phyloP scores from a whole-genome alignment of 2,329 filamentous ascomycete species.

The Lasiodiplodia sp. region DNA sequence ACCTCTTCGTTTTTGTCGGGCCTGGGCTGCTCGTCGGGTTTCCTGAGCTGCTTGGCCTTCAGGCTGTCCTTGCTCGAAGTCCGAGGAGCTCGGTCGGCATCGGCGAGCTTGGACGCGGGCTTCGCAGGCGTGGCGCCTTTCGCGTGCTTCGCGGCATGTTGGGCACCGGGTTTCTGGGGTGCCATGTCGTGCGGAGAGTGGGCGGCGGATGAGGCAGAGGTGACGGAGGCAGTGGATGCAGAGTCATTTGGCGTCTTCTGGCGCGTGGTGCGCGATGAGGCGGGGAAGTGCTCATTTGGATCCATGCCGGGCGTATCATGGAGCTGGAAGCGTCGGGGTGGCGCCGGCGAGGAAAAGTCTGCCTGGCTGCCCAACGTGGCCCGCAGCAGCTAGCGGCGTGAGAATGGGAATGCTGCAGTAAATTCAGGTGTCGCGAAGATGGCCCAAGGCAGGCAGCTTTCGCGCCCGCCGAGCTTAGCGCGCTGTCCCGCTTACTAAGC shows the following conservation, averaged over 20 bases:
- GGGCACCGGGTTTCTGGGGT: conserved; percentile 19
- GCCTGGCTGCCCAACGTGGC: conserved; percentile 18
- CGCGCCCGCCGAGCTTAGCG: background rate
- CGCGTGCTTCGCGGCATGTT: conserved; percentile 10
- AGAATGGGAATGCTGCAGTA: conserved; percentile 9
- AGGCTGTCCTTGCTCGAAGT: conserved; percentile 49
- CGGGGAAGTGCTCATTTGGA: conserved; percentile 27
- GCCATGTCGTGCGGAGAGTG: conserved; percentile 22
- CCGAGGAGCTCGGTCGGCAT: conserved; percentile 41
- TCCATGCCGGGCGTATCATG: conserved; percentile 28
- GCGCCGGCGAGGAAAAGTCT: conserved; percentile 17
- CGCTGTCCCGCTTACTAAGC: background rate
- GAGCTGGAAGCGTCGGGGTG: conserved; percentile 7
- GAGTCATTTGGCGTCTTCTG: conserved; percentile 30
- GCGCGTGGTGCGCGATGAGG: conserved; percentile 28
- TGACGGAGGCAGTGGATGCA: conserved; percentile 5
- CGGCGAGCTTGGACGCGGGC: conserved; percentile 40
- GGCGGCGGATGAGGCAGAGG: conserved; percentile 15
- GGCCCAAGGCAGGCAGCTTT: background rate
- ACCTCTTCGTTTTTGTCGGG: conserved; percentile 48
- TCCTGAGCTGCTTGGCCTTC: conserved; percentile 46
- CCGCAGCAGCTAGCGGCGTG: conserved; percentile 1
- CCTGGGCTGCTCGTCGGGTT: conserved; percentile 41
- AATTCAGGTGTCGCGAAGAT: conserved; percentile 11
- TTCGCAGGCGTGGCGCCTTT: conserved; percentile 31